These are phyloP conservation scores for Hysterangium stoloniferum DNA, from an alignment of 768 basidiomycete species.

Conservation along the genomic window DNA sequence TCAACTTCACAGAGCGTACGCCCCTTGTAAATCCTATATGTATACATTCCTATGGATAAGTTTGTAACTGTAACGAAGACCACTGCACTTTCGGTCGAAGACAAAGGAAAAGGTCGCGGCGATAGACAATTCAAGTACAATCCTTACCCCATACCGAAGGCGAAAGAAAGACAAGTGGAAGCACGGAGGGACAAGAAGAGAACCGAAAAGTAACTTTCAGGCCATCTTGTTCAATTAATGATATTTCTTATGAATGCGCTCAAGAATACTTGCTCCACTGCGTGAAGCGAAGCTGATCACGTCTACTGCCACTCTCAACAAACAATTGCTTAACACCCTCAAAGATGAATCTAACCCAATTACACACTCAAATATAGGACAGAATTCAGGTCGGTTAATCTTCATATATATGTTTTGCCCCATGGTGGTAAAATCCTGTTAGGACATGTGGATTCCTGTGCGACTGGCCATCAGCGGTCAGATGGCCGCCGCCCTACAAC, in stretches of 20 bases:
- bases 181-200: conserved; percentile 19
- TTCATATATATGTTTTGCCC: background rate
- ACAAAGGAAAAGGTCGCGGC: conserved; percentile 16
- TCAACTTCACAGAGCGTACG: conserved; percentile 1
- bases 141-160: conserved; percentile 21
- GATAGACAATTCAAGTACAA: conserved; percentile 19
- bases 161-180: conserved; percentile 20
- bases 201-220: conserved; percentile 13
- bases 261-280: conserved; percentile 26
- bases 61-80: conserved; percentile 24
- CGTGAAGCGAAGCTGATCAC: conserved; percentile 19
- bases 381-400: conserved; percentile 46
- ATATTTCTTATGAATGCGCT: background rate
- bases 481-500: conserved; percentile 33
- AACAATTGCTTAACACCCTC: conserved; percentile 53
- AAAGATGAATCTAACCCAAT: conserved; percentile 66
- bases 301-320: conserved; percentile 44
- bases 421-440: background rate
- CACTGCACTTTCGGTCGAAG: conserved; percentile 12
- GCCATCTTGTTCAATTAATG: background rate
- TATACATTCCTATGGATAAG: conserved; percentile 24
- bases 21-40: background rate
- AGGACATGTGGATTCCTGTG: conserved; percentile 56
- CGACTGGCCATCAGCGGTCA: conserved; percentile 62
- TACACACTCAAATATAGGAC: conserved; percentile 58